These are phyloP conservation scores for Cystoderma amianthinum DNA, from an alignment of 768 basidiomycete species.

Conservation along the genomic window DNA sequence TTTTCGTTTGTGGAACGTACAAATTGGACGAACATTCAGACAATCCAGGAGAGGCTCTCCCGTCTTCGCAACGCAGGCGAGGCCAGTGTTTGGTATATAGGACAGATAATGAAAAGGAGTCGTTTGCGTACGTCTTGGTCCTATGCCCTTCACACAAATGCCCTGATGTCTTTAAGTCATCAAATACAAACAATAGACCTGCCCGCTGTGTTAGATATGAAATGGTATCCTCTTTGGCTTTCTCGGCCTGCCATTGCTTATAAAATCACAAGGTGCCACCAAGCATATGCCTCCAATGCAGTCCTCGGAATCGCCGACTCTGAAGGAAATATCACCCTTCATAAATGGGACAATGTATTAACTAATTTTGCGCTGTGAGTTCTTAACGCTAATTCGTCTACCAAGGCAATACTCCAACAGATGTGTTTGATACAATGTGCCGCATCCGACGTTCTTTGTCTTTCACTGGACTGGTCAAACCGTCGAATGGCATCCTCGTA, in stretches of 20 bases:
- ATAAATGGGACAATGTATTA: slow-evolving; percentile 35
- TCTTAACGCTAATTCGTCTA: background rate
- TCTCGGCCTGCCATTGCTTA: background rate
- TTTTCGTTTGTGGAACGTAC: slow-evolving; percentile 92
- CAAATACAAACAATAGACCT: slow-evolving; percentile 64
- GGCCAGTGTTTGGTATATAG: slow-evolving; percentile 75
- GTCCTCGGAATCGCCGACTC: slow-evolving; percentile 78
- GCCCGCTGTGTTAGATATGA: slow-evolving; percentile 88
- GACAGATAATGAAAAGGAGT: slow-evolving; percentile 19
- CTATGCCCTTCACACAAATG: background rate
- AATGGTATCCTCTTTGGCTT: slow-evolving; percentile 55
- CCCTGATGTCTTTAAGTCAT: slow-evolving; percentile 22
- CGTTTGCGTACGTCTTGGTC: slow-evolving; percentile 24
- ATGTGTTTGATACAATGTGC: slow-evolving; percentile 41
- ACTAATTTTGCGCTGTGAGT: background rate
- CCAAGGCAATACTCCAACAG: slow-evolving; percentile 30
- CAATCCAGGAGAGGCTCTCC: slow-evolving; percentile 5
- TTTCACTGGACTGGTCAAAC: slow-evolving; percentile 93
- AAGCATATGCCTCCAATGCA: slow-evolving; percentile 29
- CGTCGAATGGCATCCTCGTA: slow-evolving; percentile 46
- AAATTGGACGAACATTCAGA: slow-evolving; percentile 46
- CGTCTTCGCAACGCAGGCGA: slow-evolving; percentile 32
- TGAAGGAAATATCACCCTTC: slow-evolving; percentile 68
- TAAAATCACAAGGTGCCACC: slow-evolving; percentile 47
- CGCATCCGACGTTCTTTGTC: slow-evolving; percentile 59